Evolutionary conservation across 2,329 filamentous ascomycete species (phyloP).

Genomic region (Fusarium chaquense): DNA sequence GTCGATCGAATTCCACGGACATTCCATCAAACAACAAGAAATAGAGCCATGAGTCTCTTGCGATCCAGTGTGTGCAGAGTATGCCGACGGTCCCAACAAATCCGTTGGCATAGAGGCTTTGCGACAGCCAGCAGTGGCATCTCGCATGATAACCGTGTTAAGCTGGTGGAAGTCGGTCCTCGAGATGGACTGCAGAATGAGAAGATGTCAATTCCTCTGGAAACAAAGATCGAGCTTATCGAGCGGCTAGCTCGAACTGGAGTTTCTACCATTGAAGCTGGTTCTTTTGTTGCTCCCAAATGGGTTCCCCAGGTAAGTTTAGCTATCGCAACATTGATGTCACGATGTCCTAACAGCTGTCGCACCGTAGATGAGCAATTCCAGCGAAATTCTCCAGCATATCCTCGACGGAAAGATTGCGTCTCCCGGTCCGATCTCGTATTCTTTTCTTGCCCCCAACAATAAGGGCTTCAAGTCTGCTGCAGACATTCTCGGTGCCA

Average conservation of each 20-base stretch:
- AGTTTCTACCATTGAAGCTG: slow-evolving; percentile 80
- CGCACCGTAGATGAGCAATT: slow-evolving; percentile 78
- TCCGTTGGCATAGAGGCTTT: slow-evolving; percentile 52
- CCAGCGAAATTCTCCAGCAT: slow-evolving; percentile 78
- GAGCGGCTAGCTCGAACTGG: slow-evolving; percentile 76
- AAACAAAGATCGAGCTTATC: slow-evolving; percentile 82
- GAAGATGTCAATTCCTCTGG: slow-evolving; percentile 75
- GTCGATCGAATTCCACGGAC: slow-evolving; percentile 14
- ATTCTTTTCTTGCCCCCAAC: slow-evolving; percentile 86
- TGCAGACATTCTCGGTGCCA: slow-evolving; percentile 62
- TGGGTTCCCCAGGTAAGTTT: slow-evolving; percentile 80
- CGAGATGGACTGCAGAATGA: slow-evolving; percentile 91
- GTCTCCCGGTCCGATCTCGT: slow-evolving; percentile 71
- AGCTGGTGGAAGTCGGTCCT: slow-evolving; percentile 85
- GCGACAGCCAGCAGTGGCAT: slow-evolving; percentile 54
- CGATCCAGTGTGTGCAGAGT: slow-evolving; percentile 56
- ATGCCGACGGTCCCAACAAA: slow-evolving; percentile 53
- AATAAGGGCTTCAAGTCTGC: slow-evolving; percentile 77
- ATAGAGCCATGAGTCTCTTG: slow-evolving; percentile 51
- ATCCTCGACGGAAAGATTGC: slow-evolving; percentile 69
- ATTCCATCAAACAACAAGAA: slow-evolving; percentile 4
- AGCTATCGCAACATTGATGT: not conserved
- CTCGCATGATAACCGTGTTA: slow-evolving; percentile 60
- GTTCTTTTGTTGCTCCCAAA: slow-evolving; percentile 85
- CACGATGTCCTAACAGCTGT: slow-evolving; percentile 21